Conservation (phyloP, 495 filamentous ascomycete genomes). For the Aspergillus egyptiacus region DNA sequence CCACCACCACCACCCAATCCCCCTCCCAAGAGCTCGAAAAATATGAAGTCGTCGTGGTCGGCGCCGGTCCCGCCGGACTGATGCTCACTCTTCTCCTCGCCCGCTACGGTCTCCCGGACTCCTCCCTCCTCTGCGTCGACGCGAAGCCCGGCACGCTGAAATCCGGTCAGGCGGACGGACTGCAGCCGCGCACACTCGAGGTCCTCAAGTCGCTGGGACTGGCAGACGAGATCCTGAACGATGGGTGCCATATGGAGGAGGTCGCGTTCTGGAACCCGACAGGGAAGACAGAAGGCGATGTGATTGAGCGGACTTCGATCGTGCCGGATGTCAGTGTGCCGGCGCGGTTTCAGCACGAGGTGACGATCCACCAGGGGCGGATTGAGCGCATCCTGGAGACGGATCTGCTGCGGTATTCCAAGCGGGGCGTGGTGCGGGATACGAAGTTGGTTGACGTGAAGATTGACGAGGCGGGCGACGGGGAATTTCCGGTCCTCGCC, state of each 20-base stretch:
- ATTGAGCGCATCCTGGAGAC: slow-evolving; percentile 58
- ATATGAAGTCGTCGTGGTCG: slow-evolving; percentile 42
- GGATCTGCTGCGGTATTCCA: slow-evolving; percentile 43
- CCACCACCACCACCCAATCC: slow-evolving; percentile 4
- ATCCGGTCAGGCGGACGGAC: slow-evolving; percentile 59
- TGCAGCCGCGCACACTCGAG: slow-evolving; percentile 57
- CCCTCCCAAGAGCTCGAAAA: slow-evolving; percentile 4
- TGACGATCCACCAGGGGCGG: slow-evolving; percentile 56
- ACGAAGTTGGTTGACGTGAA: slow-evolving; percentile 48
- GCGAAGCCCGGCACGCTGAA: slow-evolving; percentile 37
- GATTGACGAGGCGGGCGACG: slow-evolving; percentile 51
- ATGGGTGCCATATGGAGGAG: slow-evolving; percentile 36
- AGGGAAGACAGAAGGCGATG: slow-evolving; percentile 35
- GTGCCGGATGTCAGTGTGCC: slow-evolving; percentile 43
- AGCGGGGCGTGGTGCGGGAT: slow-evolving; percentile 46
- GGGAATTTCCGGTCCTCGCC: slow-evolving; percentile 42
- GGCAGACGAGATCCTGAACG: slow-evolving; percentile 33
- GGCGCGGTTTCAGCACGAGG: slow-evolving; percentile 46
- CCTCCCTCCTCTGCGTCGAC: slow-evolving; percentile 43
- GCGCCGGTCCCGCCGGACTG: slow-evolving; percentile 45
- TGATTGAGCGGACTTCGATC: slow-evolving; percentile 47
- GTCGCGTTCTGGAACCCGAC: slow-evolving; percentile 49
- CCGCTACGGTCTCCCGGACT: slow-evolving; percentile 41
- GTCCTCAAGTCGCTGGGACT: slow-evolving; percentile 48
- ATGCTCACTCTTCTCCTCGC: slow-evolving; percentile 43